phyloP scores from a whole-genome alignment of 352 stramenopile species.

The Pythium apleroticum region DNA sequence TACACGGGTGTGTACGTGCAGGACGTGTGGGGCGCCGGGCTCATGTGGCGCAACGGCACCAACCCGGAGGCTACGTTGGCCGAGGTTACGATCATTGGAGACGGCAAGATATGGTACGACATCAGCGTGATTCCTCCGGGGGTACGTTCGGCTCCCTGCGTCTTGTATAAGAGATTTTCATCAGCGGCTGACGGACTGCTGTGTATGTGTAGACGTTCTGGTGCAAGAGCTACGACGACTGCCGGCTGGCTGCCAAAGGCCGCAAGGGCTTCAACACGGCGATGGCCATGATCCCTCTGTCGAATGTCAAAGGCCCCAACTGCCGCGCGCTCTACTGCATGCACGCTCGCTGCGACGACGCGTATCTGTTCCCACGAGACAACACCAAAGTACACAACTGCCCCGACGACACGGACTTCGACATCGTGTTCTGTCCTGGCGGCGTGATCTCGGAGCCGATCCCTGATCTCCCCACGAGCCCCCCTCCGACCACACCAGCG shows the following conservation, averaged over 20 bases:
- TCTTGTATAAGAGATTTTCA: background rate
- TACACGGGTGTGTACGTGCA: conserved; percentile 12
- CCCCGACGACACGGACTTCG: conserved; percentile 31
- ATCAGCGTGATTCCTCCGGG: conserved; percentile 34
- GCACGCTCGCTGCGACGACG: conserved; percentile 25
- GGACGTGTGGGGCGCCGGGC: conserved; percentile 13
- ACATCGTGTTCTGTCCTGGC: conserved; percentile 40
- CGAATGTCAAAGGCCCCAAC: conserved; percentile 27
- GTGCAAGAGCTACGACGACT: conserved; percentile 33
- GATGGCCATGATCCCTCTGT: conserved; percentile 32
- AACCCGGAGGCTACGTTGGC: conserved; percentile 34
- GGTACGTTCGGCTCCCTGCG: conserved; percentile 12
- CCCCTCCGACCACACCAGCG: conserved; percentile 1
- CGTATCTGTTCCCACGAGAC: conserved; percentile 34
- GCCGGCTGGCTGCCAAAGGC: conserved; percentile 17
- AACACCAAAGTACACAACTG: conserved; percentile 36
- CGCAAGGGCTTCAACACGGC: conserved; percentile 45
- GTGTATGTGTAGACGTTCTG: conserved; percentile 18
- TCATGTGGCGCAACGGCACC: conserved; percentile 39
- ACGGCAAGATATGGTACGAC: conserved; percentile 35
- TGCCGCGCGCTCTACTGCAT: conserved; percentile 39
- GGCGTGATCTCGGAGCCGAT: conserved; percentile 8
- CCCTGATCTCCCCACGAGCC: background rate
- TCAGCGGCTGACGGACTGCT: background rate
- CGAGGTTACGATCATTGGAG: conserved; percentile 21